Evolutionary conservation across 2,329 filamentous ascomycete species (phyloP).

Genomic region (Lachnellula cervina): DNA sequence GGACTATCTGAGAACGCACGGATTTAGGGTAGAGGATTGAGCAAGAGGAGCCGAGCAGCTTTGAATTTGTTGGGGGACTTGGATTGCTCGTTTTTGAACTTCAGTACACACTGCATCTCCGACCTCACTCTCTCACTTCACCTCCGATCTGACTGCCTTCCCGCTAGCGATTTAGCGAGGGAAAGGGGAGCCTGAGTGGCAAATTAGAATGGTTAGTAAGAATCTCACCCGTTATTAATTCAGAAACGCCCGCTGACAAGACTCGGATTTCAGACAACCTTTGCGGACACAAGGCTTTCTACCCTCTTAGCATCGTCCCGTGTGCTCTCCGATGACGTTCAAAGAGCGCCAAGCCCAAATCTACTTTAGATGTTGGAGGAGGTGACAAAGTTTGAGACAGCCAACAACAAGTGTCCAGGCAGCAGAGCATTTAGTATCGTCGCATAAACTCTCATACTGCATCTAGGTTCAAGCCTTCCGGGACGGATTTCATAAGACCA

Average conservation of each 20-base stretch:
- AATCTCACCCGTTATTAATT: neutral
- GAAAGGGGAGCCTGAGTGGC: neutral
- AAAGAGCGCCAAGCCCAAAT: neutral
- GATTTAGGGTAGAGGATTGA: conserved; percentile 19
- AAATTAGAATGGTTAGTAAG: neutral
- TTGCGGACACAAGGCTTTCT: too few relatives aligned
- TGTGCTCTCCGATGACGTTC: neutral
- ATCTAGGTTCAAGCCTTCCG: neutral
- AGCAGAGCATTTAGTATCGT: neutral
- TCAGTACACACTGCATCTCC: neutral
- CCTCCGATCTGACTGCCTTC: neutral
- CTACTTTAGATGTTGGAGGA: neutral
- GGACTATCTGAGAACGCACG: conserved; percentile 13
- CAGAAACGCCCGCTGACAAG: conserved; percentile 6
- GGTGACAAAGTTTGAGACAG: neutral
- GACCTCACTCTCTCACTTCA: neutral
- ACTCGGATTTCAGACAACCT: conserved; percentile 1
- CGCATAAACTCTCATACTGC: neutral
- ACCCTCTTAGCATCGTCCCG: neutral
- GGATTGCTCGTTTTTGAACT: neutral
- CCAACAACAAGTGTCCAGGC: neutral
- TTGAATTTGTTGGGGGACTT: neutral
- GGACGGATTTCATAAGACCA: neutral
- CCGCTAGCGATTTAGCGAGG: neutral
- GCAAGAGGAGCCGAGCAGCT: neutral